phyloP scores from a whole-genome alignment of 768 basidiomycete genomes.

The Trametes gibbosa region DNA sequence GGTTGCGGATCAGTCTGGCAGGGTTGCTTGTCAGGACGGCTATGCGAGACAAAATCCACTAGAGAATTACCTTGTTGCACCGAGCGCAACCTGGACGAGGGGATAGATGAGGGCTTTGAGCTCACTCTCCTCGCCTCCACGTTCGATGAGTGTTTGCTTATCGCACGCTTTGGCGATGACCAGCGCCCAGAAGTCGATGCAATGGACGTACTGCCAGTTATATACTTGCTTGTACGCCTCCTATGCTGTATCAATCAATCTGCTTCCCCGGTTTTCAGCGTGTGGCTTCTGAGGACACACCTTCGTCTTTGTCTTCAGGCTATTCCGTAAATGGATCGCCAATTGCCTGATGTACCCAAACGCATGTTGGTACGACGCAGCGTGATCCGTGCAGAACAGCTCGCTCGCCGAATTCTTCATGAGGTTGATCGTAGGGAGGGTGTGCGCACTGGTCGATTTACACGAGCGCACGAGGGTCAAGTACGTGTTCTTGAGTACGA shows the following conservation, averaged over 20 bases:
- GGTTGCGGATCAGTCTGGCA: conserved; percentile 79
- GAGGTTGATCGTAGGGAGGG: conserved; percentile 86
- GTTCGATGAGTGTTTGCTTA: conserved; percentile 47
- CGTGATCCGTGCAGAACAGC: conserved; percentile 77
- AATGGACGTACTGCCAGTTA: conserved; percentile 98
- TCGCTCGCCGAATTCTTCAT: conserved; percentile 99
- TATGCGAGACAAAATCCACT: not conserved
- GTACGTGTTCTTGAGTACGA: conserved; percentile 92
- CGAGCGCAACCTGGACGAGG: conserved; percentile 89
- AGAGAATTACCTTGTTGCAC: conserved; percentile 79
- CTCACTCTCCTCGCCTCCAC: conserved; percentile 64
- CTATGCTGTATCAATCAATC: conserved; percentile 34
- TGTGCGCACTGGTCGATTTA: conserved; percentile 83
- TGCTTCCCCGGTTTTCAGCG: not conserved
- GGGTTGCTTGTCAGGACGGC: not conserved
- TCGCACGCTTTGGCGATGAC: conserved; percentile 84
- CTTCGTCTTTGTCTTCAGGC: conserved; percentile 87
- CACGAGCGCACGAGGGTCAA: conserved; percentile 78
- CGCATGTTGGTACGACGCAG: conserved; percentile 84
- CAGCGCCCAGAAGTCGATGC: conserved; percentile 92
- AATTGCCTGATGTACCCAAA: conserved; percentile 95
- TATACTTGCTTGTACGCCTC: conserved; percentile 94
- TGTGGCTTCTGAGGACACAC: conserved; percentile 40
- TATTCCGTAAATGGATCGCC: conserved; percentile 87
- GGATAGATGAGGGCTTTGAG: conserved; percentile 91